phyloP scores from a whole-genome alignment of 441 rosid species.

The Mallotus repandus region DNA sequence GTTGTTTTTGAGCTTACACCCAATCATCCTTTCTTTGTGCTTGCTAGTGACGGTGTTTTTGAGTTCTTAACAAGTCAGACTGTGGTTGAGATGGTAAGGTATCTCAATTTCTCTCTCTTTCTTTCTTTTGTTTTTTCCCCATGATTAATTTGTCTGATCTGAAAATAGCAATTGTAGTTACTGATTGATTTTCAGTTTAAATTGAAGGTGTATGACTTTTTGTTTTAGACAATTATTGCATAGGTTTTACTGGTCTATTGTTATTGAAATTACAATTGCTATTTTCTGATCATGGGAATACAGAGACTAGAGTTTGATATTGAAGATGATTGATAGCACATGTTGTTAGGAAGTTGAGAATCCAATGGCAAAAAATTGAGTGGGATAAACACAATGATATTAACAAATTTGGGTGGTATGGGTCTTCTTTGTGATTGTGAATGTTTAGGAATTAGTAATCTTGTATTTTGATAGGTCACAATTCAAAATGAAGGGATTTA shows the following conservation, averaged over 20 bases:
- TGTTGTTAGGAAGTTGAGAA: conserved; percentile 2
- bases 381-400: not conserved
- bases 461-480: not conserved
- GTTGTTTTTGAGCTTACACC: conserved; percentile 81
- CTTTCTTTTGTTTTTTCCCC: too few species aligned
- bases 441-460: not conserved
- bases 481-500: not conserved
- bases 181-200: not conserved
- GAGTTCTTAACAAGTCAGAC: conserved; percentile 96
- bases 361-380: not conserved
- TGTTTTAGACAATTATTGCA: too few species aligned
- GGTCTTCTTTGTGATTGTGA: not conserved
- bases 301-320: not conserved
- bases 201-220: not conserved
- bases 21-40: conserved; percentile 86
- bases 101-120: conserved; percentile 20
- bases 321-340: not conserved
- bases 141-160: not conserved
- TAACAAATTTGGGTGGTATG: too few species aligned
- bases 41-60: conserved; percentile 99
- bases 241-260: too few species aligned
- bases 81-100: conserved; percentile 99
- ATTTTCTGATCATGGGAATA: too few species aligned
- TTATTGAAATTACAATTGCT: too few species aligned
- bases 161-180: not conserved